These are phyloP conservation scores for Penicillium pulvis DNA, from an alignment of 495 filamentous ascomycete species.

Conservation along the genomic window DNA sequence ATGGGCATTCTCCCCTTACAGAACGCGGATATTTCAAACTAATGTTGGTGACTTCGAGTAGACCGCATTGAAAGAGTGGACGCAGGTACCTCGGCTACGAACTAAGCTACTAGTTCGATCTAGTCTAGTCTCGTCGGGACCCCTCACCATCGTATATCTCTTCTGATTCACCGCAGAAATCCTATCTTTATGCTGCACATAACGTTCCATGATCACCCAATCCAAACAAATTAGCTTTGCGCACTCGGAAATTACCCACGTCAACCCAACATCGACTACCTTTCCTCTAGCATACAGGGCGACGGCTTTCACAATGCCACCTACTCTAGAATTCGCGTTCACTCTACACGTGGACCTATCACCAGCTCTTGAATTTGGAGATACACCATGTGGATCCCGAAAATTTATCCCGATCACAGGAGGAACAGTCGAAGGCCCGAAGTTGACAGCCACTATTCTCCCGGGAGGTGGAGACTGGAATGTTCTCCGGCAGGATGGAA, in stretches of 20 bases:
- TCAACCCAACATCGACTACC: not conserved
- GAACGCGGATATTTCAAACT: too few species aligned
- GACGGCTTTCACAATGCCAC: slow-evolving; percentile 7
- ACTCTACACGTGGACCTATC: slow-evolving; percentile 12
- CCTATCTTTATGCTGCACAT: not conserved
- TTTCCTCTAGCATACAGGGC: not conserved
- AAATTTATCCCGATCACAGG: slow-evolving; percentile 15
- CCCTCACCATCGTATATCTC: not conserved
- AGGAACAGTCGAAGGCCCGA: slow-evolving; percentile 9
- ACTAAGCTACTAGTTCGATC: not conserved
- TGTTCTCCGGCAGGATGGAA: slow-evolving; percentile 8
- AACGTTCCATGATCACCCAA: not conserved
- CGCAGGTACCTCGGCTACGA: not conserved
- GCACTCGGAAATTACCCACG: not conserved
- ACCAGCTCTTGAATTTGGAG: slow-evolving; percentile 11
- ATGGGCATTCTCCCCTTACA: too few species aligned
- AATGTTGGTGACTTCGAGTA: too few species aligned
- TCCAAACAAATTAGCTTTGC: not conserved
- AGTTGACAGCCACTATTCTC: slow-evolving; percentile 10
- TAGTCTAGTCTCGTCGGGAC: not conserved
- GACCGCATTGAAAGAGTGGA: too few species aligned
- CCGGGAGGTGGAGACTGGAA: slow-evolving; percentile 15
- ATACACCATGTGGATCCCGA: slow-evolving; percentile 4
- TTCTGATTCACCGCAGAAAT: not conserved
- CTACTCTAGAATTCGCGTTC: slow-evolving; percentile 11